These are phyloP conservation scores for Bipolaris gigantea DNA, from an alignment of 2,329 filamentous ascomycete genomes.

Conservation along the genomic window DNA sequence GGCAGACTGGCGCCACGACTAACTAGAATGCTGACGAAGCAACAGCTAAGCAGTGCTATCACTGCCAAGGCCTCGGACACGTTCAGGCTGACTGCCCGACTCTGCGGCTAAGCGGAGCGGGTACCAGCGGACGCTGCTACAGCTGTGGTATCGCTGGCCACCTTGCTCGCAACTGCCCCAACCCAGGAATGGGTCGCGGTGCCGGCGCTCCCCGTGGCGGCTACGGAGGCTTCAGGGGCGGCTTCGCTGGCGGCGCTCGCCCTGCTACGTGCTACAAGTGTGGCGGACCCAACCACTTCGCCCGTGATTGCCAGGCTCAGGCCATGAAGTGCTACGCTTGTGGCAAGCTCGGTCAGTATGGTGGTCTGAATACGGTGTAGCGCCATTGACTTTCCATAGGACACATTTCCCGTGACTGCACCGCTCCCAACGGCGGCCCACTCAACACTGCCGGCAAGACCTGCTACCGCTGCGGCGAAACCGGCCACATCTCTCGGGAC, in stretches of 20 bases:
- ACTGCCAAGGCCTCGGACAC: constrained; percentile 97
- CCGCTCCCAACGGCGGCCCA: constrained; percentile 91
- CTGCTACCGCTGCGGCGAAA: constrained; percentile 96
- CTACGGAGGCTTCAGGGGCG: constrained; percentile 72
- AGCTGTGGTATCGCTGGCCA: constrained; percentile 93
- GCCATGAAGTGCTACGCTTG: constrained; percentile 99
- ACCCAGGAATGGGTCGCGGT: constrained; percentile 68
- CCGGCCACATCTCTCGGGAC: constrained; percentile 93
- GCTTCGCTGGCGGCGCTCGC: constrained; percentile 69
- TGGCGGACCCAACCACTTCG: constrained; percentile 92
- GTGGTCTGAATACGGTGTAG: not conserved
- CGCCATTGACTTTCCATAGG: constrained; percentile 49
- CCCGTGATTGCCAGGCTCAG: constrained; percentile 96
- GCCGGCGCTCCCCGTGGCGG: constrained; percentile 71
- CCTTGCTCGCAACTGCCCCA: constrained; percentile 86
- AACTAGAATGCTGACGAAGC: constrained; percentile 16
- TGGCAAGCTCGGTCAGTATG: constrained; percentile 67
- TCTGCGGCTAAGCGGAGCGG: constrained; percentile 80
- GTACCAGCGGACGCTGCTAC: constrained; percentile 88
- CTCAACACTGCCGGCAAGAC: constrained; percentile 97
- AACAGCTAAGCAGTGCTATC: constrained; percentile 96
- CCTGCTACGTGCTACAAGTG: constrained; percentile 71
- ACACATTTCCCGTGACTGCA: constrained; percentile 94
- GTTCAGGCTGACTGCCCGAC: constrained; percentile 99
- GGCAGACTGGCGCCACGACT: not conserved